These are phyloP conservation scores for Steccherinum ochraceum DNA, from an alignment of 768 basidiomycete genomes.

Conservation along the genomic window DNA sequence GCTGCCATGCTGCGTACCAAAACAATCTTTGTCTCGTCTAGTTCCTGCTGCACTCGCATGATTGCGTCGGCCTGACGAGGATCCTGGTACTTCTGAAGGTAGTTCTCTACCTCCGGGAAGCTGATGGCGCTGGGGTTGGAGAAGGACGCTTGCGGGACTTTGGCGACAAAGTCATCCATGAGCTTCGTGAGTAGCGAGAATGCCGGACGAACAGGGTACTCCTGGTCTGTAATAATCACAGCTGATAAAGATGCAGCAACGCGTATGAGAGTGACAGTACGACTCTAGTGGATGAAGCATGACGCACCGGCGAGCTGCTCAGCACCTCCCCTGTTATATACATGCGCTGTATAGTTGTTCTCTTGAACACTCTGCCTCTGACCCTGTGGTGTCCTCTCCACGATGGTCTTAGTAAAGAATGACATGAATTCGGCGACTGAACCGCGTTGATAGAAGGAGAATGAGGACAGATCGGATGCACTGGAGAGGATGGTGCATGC, in stretches of 20 bases:
- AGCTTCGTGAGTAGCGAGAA: slow-evolving; percentile 93
- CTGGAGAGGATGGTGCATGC: slow-evolving; percentile 57
- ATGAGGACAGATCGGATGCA: slow-evolving; percentile 79
- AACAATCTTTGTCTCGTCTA: slow-evolving; percentile 99
- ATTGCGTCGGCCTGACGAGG: slow-evolving; percentile 96
- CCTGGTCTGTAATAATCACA: slow-evolving; percentile 89
- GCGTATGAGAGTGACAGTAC: slow-evolving; percentile 15
- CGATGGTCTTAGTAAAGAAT: slow-evolving; percentile 91
- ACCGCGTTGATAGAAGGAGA: slow-evolving; percentile 90
- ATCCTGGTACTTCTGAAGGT: slow-evolving; percentile 92
- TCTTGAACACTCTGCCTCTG: slow-evolving; percentile 94
- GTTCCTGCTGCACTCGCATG: slow-evolving; percentile 95
- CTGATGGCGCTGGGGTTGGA: slow-evolving; percentile 59
- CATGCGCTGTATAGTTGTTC: slow-evolving; percentile 89
- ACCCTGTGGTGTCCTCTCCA: slow-evolving; percentile 78
- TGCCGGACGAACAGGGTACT: slow-evolving; percentile 94
- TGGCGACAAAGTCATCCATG: slow-evolving; percentile 84
- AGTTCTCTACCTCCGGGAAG: slow-evolving; percentile 71
- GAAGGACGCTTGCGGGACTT: slow-evolving; percentile 70
- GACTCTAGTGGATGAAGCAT: not conserved
- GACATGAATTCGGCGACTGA: slow-evolving; percentile 88
- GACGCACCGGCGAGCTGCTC: slow-evolving; percentile 77
- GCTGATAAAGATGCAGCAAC: slow-evolving; percentile 34
- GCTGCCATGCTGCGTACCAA: slow-evolving; percentile 52
- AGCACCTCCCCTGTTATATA: slow-evolving; percentile 84